Conservation (phyloP, 2,329 filamentous ascomycete species). For the Talaromyces sp. region DNA sequence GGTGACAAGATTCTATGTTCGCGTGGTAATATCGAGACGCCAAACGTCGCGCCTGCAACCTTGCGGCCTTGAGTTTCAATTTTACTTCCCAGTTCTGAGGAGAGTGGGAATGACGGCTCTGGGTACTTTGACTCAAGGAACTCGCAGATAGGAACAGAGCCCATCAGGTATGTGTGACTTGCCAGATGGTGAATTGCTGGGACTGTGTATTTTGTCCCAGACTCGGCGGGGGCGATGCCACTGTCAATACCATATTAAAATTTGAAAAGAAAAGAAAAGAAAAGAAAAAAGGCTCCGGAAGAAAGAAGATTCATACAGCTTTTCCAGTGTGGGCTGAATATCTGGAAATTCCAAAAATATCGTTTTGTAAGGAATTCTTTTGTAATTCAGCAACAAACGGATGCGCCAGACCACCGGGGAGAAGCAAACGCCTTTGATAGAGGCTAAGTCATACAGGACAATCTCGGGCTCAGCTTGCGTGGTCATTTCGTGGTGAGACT, state of each 20-base stretch:
- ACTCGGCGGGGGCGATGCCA: slow-evolving; percentile 26
- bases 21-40: slow-evolving; percentile 40
- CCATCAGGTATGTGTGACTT: slow-evolving; percentile 45
- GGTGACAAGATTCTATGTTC: slow-evolving; percentile 43
- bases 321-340: slow-evolving; percentile 47
- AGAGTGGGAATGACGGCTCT: slow-evolving; percentile 36
- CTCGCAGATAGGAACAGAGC: slow-evolving; percentile 42
- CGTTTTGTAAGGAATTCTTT: slow-evolving; percentile 45
- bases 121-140: slow-evolving; percentile 49
- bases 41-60: slow-evolving; percentile 31
- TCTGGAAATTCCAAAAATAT: slow-evolving; percentile 49
- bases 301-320: slow-evolving; percentile 34
- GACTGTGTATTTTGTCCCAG: slow-evolving; percentile 42
- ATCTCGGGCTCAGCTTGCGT: background rate
- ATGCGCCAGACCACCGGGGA: slow-evolving; percentile 49
- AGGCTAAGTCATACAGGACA: background rate
- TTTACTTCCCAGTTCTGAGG: slow-evolving; percentile 38
- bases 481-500: no score
- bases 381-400: slow-evolving; percentile 51
- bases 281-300: no score
- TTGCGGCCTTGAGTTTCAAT: slow-evolving; percentile 37
- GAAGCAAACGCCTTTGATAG: slow-evolving; percentile 33
- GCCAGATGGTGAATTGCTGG: slow-evolving; percentile 47
- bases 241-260: no score
- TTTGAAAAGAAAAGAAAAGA: no score